A percentile compares a stretch with the other conserved stretches of the same genome.
These are phyloP conservation scores for Pichia insulana DNA, from an alignment of 805 yeast species.

Conservation along the genomic window DNA sequence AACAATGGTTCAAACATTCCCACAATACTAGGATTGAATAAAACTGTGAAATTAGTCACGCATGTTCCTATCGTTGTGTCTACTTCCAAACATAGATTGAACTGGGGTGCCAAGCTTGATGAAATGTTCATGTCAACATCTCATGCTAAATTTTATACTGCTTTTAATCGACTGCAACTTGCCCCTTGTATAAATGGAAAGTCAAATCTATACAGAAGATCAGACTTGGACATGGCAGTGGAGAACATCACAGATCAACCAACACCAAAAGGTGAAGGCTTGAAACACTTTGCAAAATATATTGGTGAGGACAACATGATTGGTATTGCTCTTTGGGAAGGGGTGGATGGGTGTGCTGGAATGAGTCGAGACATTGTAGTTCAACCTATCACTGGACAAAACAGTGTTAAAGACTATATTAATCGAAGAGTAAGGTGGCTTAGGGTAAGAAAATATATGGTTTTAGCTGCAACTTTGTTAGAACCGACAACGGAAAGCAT, in stretches of 20 bases:
- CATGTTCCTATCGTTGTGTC: constrained; percentile 66
- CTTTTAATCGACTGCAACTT: constrained; percentile 60
- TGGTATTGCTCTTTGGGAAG: constrained; percentile 75
- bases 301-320: constrained; percentile 94
- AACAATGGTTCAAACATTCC: constrained; percentile 38
- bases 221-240: constrained; percentile 56
- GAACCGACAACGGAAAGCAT: constrained; percentile 84
- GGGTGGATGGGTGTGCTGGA: constrained; percentile 59
- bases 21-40: constrained; percentile 13
- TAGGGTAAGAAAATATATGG: constrained; percentile 82
- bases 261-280: constrained; percentile 36
- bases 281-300: constrained; percentile 65
- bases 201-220: constrained; percentile 65
- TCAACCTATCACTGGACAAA: constrained; percentile 54
- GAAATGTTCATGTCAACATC: constrained; percentile 80
- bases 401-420: constrained; percentile 43
- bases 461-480: constrained; percentile 67
- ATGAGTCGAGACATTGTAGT: constrained; percentile 71
- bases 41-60: constrained; percentile 62
- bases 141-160: constrained; percentile 77
- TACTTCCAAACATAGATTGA: constrained; percentile 14
- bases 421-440: constrained; percentile 75
- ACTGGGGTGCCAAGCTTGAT: constrained; percentile 62
- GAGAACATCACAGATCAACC: constrained; percentile 30
- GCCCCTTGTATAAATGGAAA: constrained; percentile 93